Base-by-base conservation (phyloP, 768 basidiomycete genomes). In the Lentinula detonsa region DNA sequence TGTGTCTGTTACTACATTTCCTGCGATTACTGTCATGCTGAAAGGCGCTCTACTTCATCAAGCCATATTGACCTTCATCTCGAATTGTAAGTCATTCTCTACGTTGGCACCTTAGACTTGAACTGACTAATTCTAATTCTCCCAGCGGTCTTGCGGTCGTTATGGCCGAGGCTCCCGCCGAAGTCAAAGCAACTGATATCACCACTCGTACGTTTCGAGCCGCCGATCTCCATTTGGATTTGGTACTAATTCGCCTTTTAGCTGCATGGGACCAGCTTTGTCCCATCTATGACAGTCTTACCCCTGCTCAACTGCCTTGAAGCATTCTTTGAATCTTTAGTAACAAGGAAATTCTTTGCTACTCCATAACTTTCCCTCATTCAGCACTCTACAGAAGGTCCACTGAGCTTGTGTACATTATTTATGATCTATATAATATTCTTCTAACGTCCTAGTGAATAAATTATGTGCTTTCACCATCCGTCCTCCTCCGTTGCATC, bases 21-120 rank as follows among this genome's bases (percentile, higher is more conserved):
- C 34, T 5, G 42, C 31, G 9, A 28, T 49, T 37, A 28, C n/a
- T 31, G 16, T 34, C n/a, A 28, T 23, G 11, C 18, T 18, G 21
- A 23, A 28, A 43, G 15, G 13, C 37, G 9, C 37, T n/a, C 13
- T 54, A 31, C 33, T 61, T 46, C 28, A 15, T 57, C 10, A 37
- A 64, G 62, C 58, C 69, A 67, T 61, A 70, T 70, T 55, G 70
- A 73, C 56, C 75, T 73, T 66, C 74, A 76, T 63, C 64, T 76
- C 40, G 70, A 37, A 23, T 37, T 43, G 59, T 60, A n/a, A 40
- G 50, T 37, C 8, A 8, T 37, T n/a, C 10, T 18, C 28, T 37
- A 21, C 21, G 2, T 39, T 4, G n/a, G 21, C 6, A 21, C 11
- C 15, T 52, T 35, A 45, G 43, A 33, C 1, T 21, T 45, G 51